A percentile compares a stretch with the other conserved stretches of the same genome.
These are phyloP conservation scores for Mangifera indica DNA, from an alignment of 345 rosid genomes.

Conservation along the genomic window DNA sequence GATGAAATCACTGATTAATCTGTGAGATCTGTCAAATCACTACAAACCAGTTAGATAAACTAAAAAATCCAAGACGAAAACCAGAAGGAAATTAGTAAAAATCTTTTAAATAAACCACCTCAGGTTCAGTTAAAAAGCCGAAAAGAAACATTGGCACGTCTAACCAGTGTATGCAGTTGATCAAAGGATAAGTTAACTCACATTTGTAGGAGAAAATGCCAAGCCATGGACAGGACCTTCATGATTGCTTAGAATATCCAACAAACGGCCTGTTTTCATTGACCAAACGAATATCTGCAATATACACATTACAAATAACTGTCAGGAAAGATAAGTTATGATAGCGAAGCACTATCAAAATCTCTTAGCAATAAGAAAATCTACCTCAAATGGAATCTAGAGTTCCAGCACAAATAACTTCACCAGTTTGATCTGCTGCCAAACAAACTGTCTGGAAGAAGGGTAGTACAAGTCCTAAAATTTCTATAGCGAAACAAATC, in stretches of 20 bases:
- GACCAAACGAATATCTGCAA: slow-evolving; percentile 94
- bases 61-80: too few species aligned
- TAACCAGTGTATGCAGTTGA: neutral
- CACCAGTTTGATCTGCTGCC: slow-evolving; percentile 91
- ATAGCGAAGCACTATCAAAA: neutral
- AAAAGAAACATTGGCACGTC: slow-evolving; percentile 11
- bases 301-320: slow-evolving; percentile 5
- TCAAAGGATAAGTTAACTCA: slow-evolving; percentile 39
- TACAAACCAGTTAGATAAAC: neutral
- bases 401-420: slow-evolving; percentile 96
- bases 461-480: slow-evolving; percentile 91
- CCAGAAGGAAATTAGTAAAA: too few species aligned
- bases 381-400: slow-evolving; percentile 93
- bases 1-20: neutral
- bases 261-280: slow-evolving; percentile 93
- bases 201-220: slow-evolving; percentile 82
- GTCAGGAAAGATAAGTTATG: slow-evolving; percentile 15
- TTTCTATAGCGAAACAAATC: slow-evolving; percentile 89
- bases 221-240: slow-evolving; percentile 98
- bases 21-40: neutral
- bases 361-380: neutral
- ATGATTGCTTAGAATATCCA: slow-evolving; percentile 92
- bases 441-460: slow-evolving; percentile 90
- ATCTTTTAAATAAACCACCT: neutral
- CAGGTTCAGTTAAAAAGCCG: neutral